A percentile compares a stretch with the other conserved stretches of the same genome.
phyloP scores from a whole-genome alignment of 331 rosid genomes.

The Acacia pycnantha region DNA sequence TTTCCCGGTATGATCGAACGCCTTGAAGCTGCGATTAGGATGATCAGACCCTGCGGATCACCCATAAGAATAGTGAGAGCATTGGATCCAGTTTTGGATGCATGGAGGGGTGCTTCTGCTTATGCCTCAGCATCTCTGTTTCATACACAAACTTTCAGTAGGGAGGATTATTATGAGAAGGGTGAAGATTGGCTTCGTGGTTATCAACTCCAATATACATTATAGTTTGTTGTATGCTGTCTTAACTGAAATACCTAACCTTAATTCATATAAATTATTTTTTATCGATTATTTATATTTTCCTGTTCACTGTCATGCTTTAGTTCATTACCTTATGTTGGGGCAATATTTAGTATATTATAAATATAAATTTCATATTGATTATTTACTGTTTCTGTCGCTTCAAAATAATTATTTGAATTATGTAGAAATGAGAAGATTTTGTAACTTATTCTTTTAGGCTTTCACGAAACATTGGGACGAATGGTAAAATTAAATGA shows the following conservation, averaged over 20 bases:
- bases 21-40: slow-evolving; percentile 78
- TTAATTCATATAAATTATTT: not conserved
- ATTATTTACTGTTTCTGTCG: no score
- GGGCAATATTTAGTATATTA: no score
- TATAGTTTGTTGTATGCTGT: slow-evolving; percentile 35
- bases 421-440: no score
- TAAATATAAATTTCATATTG: no score
- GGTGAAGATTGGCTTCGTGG: slow-evolving; percentile 88
- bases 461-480: no score
- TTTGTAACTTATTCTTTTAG: no score
- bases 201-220: slow-evolving; percentile 63
- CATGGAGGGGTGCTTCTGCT: slow-evolving; percentile 93
- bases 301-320: not conserved
- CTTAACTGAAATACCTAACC: slow-evolving; percentile 15
- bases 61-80: slow-evolving; percentile 76
- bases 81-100: slow-evolving; percentile 80
- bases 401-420: no score
- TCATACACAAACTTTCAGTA: slow-evolving; percentile 75
- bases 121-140: slow-evolving; percentile 69
- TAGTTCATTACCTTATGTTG: no score
- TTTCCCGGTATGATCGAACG: slow-evolving; percentile 81
- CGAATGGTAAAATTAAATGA: no score
- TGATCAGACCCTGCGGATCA: slow-evolving; percentile 80
- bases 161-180: slow-evolving; percentile 72
- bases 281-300: not conserved